phyloP scores from a whole-genome alignment of 768 basidiomycete genomes.

The Podaxis carcinomalis region DNA sequence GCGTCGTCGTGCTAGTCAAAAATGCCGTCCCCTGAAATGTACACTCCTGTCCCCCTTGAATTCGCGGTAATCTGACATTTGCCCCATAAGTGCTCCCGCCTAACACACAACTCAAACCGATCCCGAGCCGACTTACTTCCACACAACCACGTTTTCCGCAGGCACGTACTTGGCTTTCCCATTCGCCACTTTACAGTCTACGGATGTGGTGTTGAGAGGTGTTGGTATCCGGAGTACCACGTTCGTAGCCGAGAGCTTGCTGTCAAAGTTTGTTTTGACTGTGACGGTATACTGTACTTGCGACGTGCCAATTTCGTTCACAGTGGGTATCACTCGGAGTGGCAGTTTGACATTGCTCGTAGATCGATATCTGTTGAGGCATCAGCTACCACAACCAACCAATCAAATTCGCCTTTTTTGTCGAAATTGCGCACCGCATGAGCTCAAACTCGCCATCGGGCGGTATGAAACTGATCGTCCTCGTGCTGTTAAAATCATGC shows the following conservation, averaged over 20 bases:
- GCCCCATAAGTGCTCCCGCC: neutral
- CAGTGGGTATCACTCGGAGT: constrained; percentile 81
- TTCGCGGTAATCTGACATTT: constrained; percentile 70
- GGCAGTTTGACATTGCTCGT: constrained; percentile 97
- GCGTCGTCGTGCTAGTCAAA: constrained; percentile 83
- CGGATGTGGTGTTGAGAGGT: constrained; percentile 88
- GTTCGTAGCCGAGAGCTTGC: constrained; percentile 90
- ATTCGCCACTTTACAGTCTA: constrained; percentile 85
- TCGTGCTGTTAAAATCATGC: constrained; percentile 88
- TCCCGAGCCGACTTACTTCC: constrained; percentile 72
- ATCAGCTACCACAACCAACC: no score
- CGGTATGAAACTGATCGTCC: constrained; percentile 95
- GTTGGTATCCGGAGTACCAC: constrained; percentile 94
- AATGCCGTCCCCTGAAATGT: constrained; percentile 80
- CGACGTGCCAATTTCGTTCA: constrained; percentile 89
- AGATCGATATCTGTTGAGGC: constrained; percentile 73
- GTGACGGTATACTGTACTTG: constrained; percentile 89
- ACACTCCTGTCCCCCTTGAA: constrained; percentile 91
- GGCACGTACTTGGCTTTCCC: constrained; percentile 99
- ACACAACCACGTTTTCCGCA: constrained; percentile 91
- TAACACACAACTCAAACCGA: neutral
- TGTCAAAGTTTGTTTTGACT: constrained; percentile 84
- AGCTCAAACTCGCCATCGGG: constrained; percentile 99
- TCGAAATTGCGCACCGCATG: constrained; percentile 65
- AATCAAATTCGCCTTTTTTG: no score